Evolutionary conservation across 495 filamentous ascomycete species (phyloP).

Genomic region (Aspergillus bridgeri): DNA sequence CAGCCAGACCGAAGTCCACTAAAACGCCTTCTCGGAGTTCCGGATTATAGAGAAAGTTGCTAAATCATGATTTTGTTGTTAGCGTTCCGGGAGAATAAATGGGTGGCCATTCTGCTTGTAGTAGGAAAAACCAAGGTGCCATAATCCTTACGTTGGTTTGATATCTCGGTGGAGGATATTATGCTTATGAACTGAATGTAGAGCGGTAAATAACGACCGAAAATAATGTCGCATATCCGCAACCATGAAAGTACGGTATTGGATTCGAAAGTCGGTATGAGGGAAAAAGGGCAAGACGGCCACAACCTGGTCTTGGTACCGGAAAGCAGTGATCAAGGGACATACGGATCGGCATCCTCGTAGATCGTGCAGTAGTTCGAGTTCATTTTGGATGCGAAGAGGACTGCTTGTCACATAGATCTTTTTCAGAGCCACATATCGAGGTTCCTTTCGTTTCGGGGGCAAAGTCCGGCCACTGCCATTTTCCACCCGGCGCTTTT

Average conservation of each 20-base stretch:
- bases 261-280: slow-evolving; percentile 92
- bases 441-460: slow-evolving; percentile 44
- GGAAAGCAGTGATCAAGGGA: slow-evolving; percentile 93
- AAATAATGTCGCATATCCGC: slow-evolving; percentile 87
- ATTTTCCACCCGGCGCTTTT: slow-evolving; percentile 38
- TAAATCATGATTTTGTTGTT: slow-evolving; percentile 17
- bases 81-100: slow-evolving; percentile 7
- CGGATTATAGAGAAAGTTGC: slow-evolving; percentile 94
- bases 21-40: slow-evolving; percentile 77
- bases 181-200: slow-evolving; percentile 76
- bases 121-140: background rate
- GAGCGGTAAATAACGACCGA: slow-evolving; percentile 78
- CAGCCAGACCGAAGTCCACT: slow-evolving; percentile 94
- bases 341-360: slow-evolving; percentile 79
- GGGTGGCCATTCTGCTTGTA: background rate
- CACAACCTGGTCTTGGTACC: slow-evolving; percentile 89
- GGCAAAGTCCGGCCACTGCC: slow-evolving; percentile 26
- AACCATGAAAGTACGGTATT: slow-evolving; percentile 84
- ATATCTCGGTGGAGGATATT: slow-evolving; percentile 94
- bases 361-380: slow-evolving; percentile 92
- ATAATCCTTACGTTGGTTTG: slow-evolving; percentile 75
- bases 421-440: slow-evolving; percentile 95
- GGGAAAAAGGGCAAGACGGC: slow-evolving; percentile 93
- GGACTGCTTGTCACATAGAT: slow-evolving; percentile 98
- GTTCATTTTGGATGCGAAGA: slow-evolving; percentile 88